Evolutionary conservation across 2,329 filamentous ascomycete genomes (phyloP), one percentile per base, ranked within the genome.

Genomic region (Epichloe hybrida): DNA sequence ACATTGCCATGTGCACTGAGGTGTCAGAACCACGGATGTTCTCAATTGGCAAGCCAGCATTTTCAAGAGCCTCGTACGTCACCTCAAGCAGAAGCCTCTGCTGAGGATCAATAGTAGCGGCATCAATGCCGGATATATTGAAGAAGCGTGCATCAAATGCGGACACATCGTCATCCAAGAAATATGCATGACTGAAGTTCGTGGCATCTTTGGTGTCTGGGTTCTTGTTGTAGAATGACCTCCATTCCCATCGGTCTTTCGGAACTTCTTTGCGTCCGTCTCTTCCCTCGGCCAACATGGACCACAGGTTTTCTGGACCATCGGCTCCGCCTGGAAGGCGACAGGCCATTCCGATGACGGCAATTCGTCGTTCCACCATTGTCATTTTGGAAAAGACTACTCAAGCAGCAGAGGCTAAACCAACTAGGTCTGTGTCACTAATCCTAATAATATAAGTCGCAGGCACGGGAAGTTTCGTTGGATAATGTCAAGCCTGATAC

Each of bases 61-160:
- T 69, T 49, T 72, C 68, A 1, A 70, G 55, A 5, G 66, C 64
- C 50, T 72, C 69, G 43, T 68, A 71, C 3, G 65, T 63, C 3
- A 63, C 59, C 50, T 73, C 71, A 0, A 73, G 62, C 17, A 55
- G 42, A 15, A 55, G 37, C 8, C 53, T 46, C 27, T 55, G 53
- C 37, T 55, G 53, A 4, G 53, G 53, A 47, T 55, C 53, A 27
- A 55, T 38, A n/a, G 50, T 41, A 4, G 27, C 49, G 15, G 52
- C 52, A 13, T 7, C 52, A 12, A 34, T 34, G 2, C 40, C 27
- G 6, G 54, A 53, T 13, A 61, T 53, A 17, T 52, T 53, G 48
- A 61, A 61, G 37, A 61, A 66, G 0, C 63, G 60, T 21, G 64
- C 68, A 48, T 72, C 70, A 51, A 72, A 72, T 0, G 59, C 64